A percentile compares a stretch with the other conserved stretches of the same genome.
Conservation (phyloP, 2,329 filamentous ascomycete genomes). For the Cercospora citrullina region DNA sequence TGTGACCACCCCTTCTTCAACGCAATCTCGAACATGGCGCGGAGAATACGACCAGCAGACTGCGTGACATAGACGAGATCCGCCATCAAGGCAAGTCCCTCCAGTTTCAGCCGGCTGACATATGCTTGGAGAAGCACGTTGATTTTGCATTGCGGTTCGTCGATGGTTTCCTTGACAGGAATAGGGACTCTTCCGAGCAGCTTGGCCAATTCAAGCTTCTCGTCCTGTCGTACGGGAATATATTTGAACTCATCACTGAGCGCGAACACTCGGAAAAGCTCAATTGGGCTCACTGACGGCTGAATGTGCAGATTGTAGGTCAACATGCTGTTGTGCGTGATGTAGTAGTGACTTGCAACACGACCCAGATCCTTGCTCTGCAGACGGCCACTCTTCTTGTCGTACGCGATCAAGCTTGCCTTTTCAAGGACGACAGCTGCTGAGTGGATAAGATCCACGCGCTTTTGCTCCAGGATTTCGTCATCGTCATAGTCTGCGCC, state of each 20-base stretch:
- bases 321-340: constrained; percentile 92
- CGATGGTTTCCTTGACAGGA: constrained; percentile 95
- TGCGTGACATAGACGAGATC: constrained; percentile 99
- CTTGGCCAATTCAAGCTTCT: constrained; percentile 94
- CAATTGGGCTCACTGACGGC: constrained; percentile 87
- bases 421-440: constrained; percentile 85
- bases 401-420: constrained; percentile 88
- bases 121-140: constrained; percentile 96
- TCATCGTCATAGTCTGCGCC: constrained; percentile 95
- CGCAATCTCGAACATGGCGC: constrained; percentile 96
- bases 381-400: constrained; percentile 85
- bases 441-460: constrained; percentile 95
- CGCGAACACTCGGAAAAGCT: constrained; percentile 94
- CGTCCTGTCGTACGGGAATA: constrained; percentile 94
- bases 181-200: constrained; percentile 86
- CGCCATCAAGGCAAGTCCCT: constrained; percentile 93
- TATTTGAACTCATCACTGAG: constrained; percentile 98
- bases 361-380: constrained; percentile 92
- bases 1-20: constrained; percentile 94
- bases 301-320: constrained; percentile 96
- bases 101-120: constrained; percentile 89
- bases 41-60: constrained; percentile 90
- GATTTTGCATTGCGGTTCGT: constrained; percentile 96
- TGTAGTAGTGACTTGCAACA: constrained; percentile 98
- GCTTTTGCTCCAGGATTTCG: constrained; percentile 86